These are phyloP conservation scores for Sporisorium scitamineum DNA, from an alignment of 1,284 basidiomycete genomes.

Conservation along the genomic window DNA sequence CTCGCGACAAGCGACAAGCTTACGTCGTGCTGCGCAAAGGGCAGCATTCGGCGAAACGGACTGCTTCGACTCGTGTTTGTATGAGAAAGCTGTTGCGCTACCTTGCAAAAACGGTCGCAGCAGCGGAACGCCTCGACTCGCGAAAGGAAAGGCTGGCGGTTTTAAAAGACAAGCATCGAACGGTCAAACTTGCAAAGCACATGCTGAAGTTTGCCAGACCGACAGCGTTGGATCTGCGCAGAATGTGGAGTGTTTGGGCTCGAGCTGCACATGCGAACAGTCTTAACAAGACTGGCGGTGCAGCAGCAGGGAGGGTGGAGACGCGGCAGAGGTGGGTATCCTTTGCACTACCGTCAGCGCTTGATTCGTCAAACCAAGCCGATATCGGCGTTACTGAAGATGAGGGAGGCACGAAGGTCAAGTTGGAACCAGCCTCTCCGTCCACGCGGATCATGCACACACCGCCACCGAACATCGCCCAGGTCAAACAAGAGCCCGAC, in stretches of 20 bases:
- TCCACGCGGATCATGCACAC: neutral
- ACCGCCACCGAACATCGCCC: neutral
- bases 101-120: conserved; percentile 1
- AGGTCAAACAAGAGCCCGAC: conserved; percentile 7
- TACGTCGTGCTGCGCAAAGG: conserved; percentile 27
- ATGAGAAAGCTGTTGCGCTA: conserved; percentile 18
- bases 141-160: neutral
- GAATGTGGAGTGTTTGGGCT: conserved; percentile 38
- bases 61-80: conserved; percentile 12
- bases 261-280: conserved; percentile 5
- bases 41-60: conserved; percentile 11
- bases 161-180: conserved; percentile 12
- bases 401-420: neutral
- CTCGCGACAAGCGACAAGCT: conserved; percentile 14
- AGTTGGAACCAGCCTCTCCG: conserved; percentile 20
- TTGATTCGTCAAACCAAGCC: neutral
- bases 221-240: conserved; percentile 21
- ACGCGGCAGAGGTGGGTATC: conserved; percentile 5
- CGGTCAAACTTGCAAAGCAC: conserved; percentile 18
- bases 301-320: neutral
- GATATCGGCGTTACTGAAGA: neutral
- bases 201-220: conserved; percentile 6
- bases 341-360: conserved; percentile 1
- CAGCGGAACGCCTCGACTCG: neutral
- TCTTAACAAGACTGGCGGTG: neutral